phyloP scores from a whole-genome alignment of 2,329 filamentous ascomycete species.

The Ceratocystis huliohia region DNA sequence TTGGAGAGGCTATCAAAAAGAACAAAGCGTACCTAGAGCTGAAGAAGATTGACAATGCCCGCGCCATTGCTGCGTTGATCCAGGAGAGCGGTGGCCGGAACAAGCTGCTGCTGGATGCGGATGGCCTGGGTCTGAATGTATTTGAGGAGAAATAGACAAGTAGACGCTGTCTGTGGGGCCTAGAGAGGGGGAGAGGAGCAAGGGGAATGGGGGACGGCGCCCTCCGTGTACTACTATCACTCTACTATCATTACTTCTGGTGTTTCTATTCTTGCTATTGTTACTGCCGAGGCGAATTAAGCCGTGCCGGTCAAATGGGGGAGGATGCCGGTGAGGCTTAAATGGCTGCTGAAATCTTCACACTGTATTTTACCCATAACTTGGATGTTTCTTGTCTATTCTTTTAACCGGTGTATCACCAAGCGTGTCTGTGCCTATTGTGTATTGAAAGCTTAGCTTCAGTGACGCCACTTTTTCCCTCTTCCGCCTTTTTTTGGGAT shows the following conservation, averaged over 20 bases:
- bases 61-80: slow-evolving; percentile 73
- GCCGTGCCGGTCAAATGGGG: background rate
- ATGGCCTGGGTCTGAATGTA: slow-evolving; percentile 85
- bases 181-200: background rate
- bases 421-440: background rate
- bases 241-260: slow-evolving; percentile 3
- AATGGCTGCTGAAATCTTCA: slow-evolving; percentile 19
- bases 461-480: slow-evolving; percentile 10
- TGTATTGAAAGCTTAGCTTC: background rate
- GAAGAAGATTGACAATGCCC: slow-evolving; percentile 94
- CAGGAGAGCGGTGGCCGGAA: slow-evolving; percentile 80
- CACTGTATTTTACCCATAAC: slow-evolving; percentile 20
- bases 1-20: slow-evolving; percentile 99
- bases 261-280: slow-evolving; percentile 13
- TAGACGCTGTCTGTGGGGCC: background rate
- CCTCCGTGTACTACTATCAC: slow-evolving; percentile 15
- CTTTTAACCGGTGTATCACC: background rate
- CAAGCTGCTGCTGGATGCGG: slow-evolving; percentile 83
- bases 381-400: background rate
- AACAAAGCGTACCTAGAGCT: slow-evolving; percentile 91
- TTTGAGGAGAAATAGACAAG: slow-evolving; percentile 34
- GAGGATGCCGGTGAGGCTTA: slow-evolving; percentile 9
- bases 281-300: background rate
- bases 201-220: background rate
- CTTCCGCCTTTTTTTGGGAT: background rate